Percentiles rank a stretch among this genome's conserved stretches.
phyloP scores from a whole-genome alignment of 2,329 filamentous ascomycete species.

The Chaetomiaceae sp. region DNA sequence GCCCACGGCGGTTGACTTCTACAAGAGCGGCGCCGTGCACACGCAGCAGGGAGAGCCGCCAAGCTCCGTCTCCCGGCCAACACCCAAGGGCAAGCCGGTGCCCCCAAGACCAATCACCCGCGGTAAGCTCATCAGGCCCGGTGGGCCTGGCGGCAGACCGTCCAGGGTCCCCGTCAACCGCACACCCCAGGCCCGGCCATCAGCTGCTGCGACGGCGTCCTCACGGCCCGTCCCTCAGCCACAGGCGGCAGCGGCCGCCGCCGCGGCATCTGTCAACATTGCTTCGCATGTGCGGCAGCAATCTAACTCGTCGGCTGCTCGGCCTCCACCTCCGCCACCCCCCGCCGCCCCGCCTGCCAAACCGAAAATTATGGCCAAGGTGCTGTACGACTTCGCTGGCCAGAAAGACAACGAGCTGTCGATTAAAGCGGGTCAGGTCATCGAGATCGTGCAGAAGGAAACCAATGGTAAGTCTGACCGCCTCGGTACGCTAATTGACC shows the following conservation, averaged over 20 bases:
- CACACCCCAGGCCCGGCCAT: slow-evolving; percentile 39
- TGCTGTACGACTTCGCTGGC: slow-evolving; percentile 85
- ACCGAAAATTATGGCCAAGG: slow-evolving; percentile 75
- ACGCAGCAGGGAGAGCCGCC: slow-evolving; percentile 78
- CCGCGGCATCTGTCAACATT: slow-evolving; percentile 33
- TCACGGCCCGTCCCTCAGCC: slow-evolving; percentile 26
- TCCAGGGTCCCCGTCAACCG: slow-evolving; percentile 59
- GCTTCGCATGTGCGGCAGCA: slow-evolving; percentile 50
- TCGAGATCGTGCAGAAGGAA: slow-evolving; percentile 91
- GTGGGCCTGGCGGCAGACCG: slow-evolving; percentile 75
- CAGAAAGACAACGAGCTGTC: slow-evolving; percentile 81
- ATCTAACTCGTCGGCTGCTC: slow-evolving; percentile 44
- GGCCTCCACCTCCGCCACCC: slow-evolving; percentile 61
- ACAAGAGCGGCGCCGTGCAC: slow-evolving; percentile 91
- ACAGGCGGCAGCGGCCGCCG: slow-evolving; percentile 24
- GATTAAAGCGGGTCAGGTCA: slow-evolving; percentile 69
- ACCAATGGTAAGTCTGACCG: slow-evolving; percentile 68
- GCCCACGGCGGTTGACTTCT: slow-evolving; percentile 67
- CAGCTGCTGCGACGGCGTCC: slow-evolving; percentile 25
- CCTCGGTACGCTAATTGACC: neutral
- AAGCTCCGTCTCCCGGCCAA: slow-evolving; percentile 74
- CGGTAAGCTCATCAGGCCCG: slow-evolving; percentile 85
- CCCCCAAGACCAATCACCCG: slow-evolving; percentile 85
- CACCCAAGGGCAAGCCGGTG: slow-evolving; percentile 79
- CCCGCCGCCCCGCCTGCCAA: slow-evolving; percentile 59